Base-by-base conservation (phyloP, 164 flowering plant species). In the Berberis vulgaris region DNA sequence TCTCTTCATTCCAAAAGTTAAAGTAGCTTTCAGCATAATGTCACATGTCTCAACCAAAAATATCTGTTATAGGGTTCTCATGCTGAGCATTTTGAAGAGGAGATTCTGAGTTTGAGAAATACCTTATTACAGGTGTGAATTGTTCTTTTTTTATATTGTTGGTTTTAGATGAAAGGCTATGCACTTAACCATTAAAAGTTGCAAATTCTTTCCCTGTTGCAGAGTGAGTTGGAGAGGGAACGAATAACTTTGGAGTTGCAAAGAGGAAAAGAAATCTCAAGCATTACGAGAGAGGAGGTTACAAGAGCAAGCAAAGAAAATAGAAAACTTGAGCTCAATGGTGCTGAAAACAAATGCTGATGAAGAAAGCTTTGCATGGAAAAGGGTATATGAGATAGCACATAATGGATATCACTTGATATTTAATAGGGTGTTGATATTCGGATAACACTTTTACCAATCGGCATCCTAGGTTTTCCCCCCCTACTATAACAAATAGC, bases 181-280 rank as follows among this genome's bases (percentile, higher is more conserved):
- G 60, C 8, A 4, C 7, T 6, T 4, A 42, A 38, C 54, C 44
- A 46, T 54, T 64, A 52, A 54, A 26, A 45, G 7, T 67, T 70
- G 43, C 43, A 10, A 52, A 49, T 60, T 66, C 6, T 41, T 44
- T 49, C 26, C 26, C 26, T 26, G 11, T 43, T 69, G 40, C 61
- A 95, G 99, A 86, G 89, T 79, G 99, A 91, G 69, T 49, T 94
- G 68, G 99, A 94, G 73, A 86, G 95, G 70, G 98, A 94, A 79
- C 78, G 97, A 39, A 94, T 94, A 60, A 81, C 96, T 68, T 73
- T 89, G 80, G 99, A 91, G 77, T 72, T 95, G 80, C 96, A 86
- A 26, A 77, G 96, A 86, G 75, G 97, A 89, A 80, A 95, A 89
- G 80, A 84, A 84, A 81, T 88, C 89, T 66, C 97, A 91, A 77